Evolutionary conservation across 192 early-diverging fungal species (phyloP).

Genomic region (Coemansia sp.): DNA sequence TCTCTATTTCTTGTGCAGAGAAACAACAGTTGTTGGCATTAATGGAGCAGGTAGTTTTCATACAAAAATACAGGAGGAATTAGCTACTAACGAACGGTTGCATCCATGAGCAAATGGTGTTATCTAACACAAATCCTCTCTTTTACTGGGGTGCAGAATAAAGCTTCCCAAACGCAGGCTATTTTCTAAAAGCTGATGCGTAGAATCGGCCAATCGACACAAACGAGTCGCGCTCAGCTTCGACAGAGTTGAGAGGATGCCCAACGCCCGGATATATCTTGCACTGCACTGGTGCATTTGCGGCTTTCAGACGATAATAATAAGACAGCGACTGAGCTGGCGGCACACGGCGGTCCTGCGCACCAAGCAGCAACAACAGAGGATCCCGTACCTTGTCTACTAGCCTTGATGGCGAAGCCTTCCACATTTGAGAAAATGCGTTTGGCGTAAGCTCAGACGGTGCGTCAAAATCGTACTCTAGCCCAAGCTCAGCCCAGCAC

Average conservation of each 20-base stretch:
- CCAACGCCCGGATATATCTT: constrained; percentile 62
- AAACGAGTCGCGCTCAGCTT: constrained; percentile 61
- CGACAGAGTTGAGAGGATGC: constrained; percentile 61
- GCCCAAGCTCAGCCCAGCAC: constrained; percentile 69
- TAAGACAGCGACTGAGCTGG: constrained; percentile 59
- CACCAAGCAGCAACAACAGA: constrained; percentile 66
- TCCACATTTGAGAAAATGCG: constrained; percentile 60
- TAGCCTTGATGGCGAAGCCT: constrained; percentile 60
- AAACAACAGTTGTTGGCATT: no score
- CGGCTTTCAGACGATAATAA: constrained; percentile 47
- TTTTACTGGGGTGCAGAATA: no score
- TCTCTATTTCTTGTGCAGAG: no score
- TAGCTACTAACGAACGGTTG: no score
- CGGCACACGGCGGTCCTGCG: constrained; percentile 72
- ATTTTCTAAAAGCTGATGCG: constrained; percentile 26
- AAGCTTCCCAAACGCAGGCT: background rate
- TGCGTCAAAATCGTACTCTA: constrained; percentile 57
- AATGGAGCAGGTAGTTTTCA: no score
- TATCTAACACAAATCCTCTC: no score
- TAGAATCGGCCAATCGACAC: constrained; percentile 38
- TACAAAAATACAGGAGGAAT: no score
- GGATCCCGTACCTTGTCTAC: constrained; percentile 63
- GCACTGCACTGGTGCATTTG: constrained; percentile 46
- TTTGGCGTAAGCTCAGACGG: constrained; percentile 61
- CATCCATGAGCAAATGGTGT: no score